Conservation (phyloP, 345 rosid genomes). For the Populus pruinosa region DNA sequence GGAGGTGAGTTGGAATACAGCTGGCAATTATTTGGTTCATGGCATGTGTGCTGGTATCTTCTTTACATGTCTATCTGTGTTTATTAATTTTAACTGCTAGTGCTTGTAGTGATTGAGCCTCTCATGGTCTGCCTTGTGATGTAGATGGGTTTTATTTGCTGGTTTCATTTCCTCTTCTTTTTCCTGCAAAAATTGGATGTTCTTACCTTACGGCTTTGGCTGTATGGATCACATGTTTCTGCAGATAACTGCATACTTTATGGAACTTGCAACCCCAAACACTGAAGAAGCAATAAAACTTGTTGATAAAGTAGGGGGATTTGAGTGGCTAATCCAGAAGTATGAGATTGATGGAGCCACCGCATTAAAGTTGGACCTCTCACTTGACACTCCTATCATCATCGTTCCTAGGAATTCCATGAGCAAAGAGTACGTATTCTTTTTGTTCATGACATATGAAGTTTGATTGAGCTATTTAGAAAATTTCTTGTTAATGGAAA, state of each 20-base stretch:
- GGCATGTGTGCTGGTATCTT: too few species aligned
- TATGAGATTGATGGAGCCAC: conserved; percentile 93
- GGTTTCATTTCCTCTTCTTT: background rate
- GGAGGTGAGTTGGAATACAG: conserved; percentile 59
- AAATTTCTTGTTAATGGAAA: background rate
- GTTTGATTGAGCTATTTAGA: conserved; percentile 5
- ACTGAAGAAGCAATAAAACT: conserved; percentile 93
- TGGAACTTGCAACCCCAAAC: conserved; percentile 93
- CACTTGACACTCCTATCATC: conserved; percentile 88
- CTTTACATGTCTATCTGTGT: too few species aligned
- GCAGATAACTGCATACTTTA: conserved; percentile 86
- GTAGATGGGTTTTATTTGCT: background rate
- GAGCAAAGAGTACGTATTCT: conserved; percentile 75
- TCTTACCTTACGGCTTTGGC: background rate
- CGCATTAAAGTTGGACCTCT: conserved; percentile 90
- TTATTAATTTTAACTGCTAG: too few species aligned
- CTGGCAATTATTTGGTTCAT: too few species aligned
- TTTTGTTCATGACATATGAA: conserved; percentile 12
- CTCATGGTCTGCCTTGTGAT: too few species aligned
- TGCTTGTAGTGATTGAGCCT: too few species aligned
- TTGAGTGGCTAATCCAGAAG: conserved; percentile 96
- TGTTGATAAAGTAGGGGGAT: conserved; percentile 95
- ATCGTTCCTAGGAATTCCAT: conserved; percentile 79
- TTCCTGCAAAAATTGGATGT: background rate
- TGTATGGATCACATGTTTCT: conserved; percentile 21